phyloP scores from a whole-genome alignment of 2,329 filamentous ascomycete species.

The Curvularia hawaiiensis region DNA sequence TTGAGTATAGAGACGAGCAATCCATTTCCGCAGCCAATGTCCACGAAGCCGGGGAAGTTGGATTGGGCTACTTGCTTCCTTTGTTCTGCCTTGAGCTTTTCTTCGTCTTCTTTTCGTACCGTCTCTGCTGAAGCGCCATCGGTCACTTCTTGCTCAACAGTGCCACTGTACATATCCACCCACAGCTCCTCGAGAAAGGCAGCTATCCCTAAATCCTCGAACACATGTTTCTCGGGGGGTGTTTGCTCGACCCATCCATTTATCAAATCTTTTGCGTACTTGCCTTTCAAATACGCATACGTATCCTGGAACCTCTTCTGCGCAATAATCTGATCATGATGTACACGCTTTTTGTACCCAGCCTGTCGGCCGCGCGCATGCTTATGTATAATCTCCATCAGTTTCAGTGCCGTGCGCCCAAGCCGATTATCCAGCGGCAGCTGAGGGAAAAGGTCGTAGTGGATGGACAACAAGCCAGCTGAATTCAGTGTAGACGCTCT shows the following conservation, averaged over 20 bases:
- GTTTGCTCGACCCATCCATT: slow-evolving; percentile 84
- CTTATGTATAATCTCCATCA: slow-evolving; percentile 73
- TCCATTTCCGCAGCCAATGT: slow-evolving; percentile 95
- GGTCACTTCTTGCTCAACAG: neutral
- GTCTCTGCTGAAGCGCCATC: slow-evolving; percentile 4
- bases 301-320: slow-evolving; percentile 80
- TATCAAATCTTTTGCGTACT: slow-evolving; percentile 74
- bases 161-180: slow-evolving; percentile 73
- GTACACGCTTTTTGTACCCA: slow-evolving; percentile 80
- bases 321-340: slow-evolving; percentile 81
- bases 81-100: neutral
- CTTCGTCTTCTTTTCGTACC: neutral
- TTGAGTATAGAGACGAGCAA: slow-evolving; percentile 83
- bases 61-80: slow-evolving; percentile 17
- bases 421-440: slow-evolving; percentile 58
- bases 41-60: slow-evolving; percentile 85
- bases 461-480: slow-evolving; percentile 54
- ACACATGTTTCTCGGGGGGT: slow-evolving; percentile 89
- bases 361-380: slow-evolving; percentile 68
- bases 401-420: slow-evolving; percentile 68
- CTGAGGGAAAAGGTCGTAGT: slow-evolving; percentile 55
- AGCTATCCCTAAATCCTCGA: slow-evolving; percentile 90
- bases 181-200: slow-evolving; percentile 93
- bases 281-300: slow-evolving; percentile 78
- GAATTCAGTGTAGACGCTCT: slow-evolving; percentile 29